Evolutionary conservation across 352 stramenopile genomes (phyloP).

Genomic region (Globisporangium okanoganense): DNA sequence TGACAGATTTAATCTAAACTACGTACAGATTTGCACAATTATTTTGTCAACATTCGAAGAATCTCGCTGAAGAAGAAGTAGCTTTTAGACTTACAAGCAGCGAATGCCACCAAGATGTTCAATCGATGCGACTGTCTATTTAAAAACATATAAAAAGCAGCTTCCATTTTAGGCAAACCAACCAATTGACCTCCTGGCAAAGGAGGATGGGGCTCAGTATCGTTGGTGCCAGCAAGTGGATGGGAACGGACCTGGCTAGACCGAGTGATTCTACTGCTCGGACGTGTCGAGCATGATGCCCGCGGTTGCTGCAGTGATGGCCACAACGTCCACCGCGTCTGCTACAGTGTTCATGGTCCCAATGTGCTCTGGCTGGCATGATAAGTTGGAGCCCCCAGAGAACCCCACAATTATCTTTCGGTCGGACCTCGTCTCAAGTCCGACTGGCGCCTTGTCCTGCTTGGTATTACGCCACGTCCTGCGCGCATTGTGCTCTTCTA

Average conservation of each 20-base stretch:
- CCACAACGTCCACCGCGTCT: neutral
- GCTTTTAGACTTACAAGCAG: neutral
- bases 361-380: neutral
- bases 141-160: neutral
- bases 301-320: neutral
- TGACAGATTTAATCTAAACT: neutral
- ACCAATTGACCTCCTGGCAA: neutral
- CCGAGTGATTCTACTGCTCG: slow-evolving; percentile 1
- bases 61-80: neutral
- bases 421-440: neutral
- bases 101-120: neutral
- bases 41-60: neutral
- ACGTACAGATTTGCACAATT: neutral
- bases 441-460: neutral
- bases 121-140: neutral
- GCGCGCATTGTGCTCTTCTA: slow-evolving; percentile 41
- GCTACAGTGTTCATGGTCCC: neutral
- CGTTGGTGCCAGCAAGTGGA: neutral
- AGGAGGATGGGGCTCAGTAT: neutral
- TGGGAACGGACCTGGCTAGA: neutral
- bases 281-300: slow-evolving; percentile 33
- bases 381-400: slow-evolving; percentile 23
- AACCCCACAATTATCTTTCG: slow-evolving; percentile 26
- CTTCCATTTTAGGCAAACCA: neutral
- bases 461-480: slow-evolving; percentile 43